phyloP scores from a whole-genome alignment of 31 red algal species.

The Bonnemaisonia californica region DNA sequence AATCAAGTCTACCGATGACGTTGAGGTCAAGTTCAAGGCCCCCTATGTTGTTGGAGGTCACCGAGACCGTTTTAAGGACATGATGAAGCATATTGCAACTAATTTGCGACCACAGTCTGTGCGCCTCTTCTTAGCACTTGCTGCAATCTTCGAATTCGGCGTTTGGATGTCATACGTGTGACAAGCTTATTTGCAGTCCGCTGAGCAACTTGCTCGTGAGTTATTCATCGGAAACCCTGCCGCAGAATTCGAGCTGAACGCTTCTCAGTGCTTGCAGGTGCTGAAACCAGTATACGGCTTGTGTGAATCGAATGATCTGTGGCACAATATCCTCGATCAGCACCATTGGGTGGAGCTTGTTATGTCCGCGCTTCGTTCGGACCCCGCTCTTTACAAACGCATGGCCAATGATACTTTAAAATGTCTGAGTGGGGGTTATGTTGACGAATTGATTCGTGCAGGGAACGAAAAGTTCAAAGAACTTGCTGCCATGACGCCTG shows the following conservation, averaged over 20 bases:
- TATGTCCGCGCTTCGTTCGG: conserved; percentile 19
- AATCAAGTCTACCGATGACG: conserved; percentile 24
- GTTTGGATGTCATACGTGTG: conserved; percentile 19
- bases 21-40: conserved; percentile 3
- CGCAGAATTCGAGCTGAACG: conserved; percentile 29
- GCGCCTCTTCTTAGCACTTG: background rate
- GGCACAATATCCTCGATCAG: conserved; percentile 17
- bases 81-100: background rate
- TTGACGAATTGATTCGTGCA: background rate
- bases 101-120: background rate
- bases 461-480: conserved; percentile 6
- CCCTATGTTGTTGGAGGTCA: background rate
- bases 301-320: conserved; percentile 1
- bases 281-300: conserved; percentile 1
- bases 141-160: background rate
- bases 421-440: background rate
- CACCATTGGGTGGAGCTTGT: conserved; percentile 20
- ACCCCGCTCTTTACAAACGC: conserved; percentile 12
- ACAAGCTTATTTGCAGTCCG: conserved; percentile 38
- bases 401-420: background rate
- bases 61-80: background rate
- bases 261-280: conserved; percentile 4
- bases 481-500: background rate
- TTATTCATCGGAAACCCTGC: conserved; percentile 10
- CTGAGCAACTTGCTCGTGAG: conserved; percentile 1